phyloP scores from a whole-genome alignment of 176 grass and related monocot genomes.

The Aegilops tauschii region DNA sequence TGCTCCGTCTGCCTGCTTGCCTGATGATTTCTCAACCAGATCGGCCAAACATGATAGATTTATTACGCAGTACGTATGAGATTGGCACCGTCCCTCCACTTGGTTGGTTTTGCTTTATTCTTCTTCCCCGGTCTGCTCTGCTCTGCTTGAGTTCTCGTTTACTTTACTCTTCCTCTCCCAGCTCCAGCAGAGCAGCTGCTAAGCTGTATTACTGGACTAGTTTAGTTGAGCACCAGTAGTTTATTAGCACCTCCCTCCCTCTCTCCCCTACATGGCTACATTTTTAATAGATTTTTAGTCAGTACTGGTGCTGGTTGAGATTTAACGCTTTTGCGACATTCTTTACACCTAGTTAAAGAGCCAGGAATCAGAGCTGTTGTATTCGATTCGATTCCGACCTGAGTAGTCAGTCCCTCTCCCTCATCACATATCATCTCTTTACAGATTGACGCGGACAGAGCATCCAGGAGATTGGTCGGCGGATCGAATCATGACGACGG shows the following conservation, averaged over 20 bases:
- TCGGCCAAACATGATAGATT: too few species aligned
- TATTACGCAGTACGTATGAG: neutral
- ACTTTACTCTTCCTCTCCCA: neutral
- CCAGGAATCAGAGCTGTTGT: neutral
- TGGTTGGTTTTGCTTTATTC: neutral
- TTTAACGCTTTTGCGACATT: neutral
- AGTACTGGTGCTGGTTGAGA: neutral
- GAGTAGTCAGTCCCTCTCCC: neutral
- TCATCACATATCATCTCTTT: conserved; percentile 16
- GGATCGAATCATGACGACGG: conserved; percentile 39
- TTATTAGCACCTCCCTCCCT: conserved; percentile 9
- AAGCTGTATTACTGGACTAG: neutral
- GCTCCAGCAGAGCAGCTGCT: neutral
- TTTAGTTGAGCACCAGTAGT: neutral
- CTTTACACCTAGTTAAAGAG: conserved; percentile 23
- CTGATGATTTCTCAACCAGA: too few species aligned
- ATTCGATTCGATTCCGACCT: neutral
- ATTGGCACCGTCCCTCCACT: conserved; percentile 8
- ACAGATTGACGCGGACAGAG: neutral
- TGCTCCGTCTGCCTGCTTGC: neutral
- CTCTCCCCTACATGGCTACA: neutral
- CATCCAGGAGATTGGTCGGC: neutral
- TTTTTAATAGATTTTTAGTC: neutral
- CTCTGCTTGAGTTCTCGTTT: neutral
- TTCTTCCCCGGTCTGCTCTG: neutral